Percentiles rank a stretch among this genome's conserved stretches.
These are phyloP conservation scores for Lycium barbarum DNA, from an alignment of 257 asterid species.

Conservation along the genomic window DNA sequence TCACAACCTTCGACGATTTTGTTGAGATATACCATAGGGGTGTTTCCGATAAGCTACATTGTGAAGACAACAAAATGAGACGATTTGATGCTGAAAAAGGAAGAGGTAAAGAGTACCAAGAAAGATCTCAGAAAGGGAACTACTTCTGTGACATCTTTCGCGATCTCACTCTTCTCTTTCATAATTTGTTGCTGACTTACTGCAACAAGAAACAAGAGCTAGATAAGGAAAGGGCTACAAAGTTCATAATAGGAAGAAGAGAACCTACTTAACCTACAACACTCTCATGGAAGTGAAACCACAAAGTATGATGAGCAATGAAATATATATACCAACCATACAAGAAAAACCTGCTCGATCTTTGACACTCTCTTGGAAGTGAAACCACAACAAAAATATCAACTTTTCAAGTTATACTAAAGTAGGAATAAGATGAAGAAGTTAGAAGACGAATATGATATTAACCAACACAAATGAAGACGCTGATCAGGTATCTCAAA, in stretches of 20 bases:
- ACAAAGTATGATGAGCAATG: background rate
- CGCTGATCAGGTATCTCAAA: background rate
- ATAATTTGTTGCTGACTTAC: slow-evolving; percentile 29
- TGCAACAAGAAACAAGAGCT: slow-evolving; percentile 32
- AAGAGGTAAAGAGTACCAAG: background rate
- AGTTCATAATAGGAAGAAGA: background rate
- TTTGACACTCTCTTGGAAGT: background rate
- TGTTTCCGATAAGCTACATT: slow-evolving; percentile 48
- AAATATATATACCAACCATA: background rate
- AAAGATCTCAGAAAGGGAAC: background rate
- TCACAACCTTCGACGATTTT: slow-evolving; percentile 51
- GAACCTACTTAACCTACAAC: background rate
- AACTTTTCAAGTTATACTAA: background rate
- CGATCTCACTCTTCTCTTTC: slow-evolving; percentile 43
- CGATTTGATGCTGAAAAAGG: background rate
- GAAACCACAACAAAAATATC: background rate
- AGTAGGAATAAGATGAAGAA: background rate
- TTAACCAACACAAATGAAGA: background rate
- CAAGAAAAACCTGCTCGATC: background rate
- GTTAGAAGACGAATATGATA: background rate
- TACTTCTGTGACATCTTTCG: slow-evolving; percentile 53
- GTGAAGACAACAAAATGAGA: background rate
- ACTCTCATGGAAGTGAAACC: background rate
- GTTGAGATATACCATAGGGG: slow-evolving; percentile 60
- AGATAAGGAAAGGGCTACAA: background rate